A percentile compares a stretch with the other conserved stretches of the same genome.
These are phyloP conservation scores for Hamamelis virginiana DNA, from an alignment of 164 flowering plant genomes.

Conservation along the genomic window DNA sequence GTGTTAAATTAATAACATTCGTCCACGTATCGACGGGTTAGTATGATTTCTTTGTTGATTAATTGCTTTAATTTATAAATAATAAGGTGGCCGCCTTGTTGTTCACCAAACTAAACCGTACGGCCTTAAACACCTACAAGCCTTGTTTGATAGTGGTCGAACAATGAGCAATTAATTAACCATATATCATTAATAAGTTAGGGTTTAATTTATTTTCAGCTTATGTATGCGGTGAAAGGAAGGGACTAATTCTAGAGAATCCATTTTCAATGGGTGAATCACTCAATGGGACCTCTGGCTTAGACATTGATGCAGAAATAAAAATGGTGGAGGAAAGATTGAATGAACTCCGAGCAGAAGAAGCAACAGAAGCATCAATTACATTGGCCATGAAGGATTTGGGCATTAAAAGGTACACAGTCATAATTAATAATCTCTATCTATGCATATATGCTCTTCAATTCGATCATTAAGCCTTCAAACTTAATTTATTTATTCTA, in stretches of 20 bases:
- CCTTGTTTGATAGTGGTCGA: too few species aligned
- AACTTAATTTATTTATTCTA: too few species aligned
- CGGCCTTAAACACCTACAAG: too few species aligned
- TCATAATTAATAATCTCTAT: too few species aligned
- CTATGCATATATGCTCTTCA: too few species aligned
- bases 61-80: too few species aligned
- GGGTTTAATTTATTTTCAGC: constrained; percentile 42
- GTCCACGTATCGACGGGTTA: constrained; percentile 68
- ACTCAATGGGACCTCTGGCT: constrained; percentile 36
- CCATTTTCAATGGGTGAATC: constrained; percentile 51
- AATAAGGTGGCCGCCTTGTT: too few species aligned
- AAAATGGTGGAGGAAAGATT: constrained; percentile 35
- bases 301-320: constrained; percentile 46
- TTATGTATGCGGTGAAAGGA: constrained; percentile 57
- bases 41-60: neutral
- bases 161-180: too few species aligned
- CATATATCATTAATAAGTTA: too few species aligned
- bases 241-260: constrained; percentile 52
- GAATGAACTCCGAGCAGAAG: constrained; percentile 33
- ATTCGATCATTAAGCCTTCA: too few species aligned
- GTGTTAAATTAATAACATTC: constrained; percentile 43
- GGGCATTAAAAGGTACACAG: constrained; percentile 69
- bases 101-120: too few species aligned
- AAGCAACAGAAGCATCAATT: constrained; percentile 25
- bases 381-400: constrained; percentile 49